Evolutionary conservation across 148 eudicot species (phyloP).

Genomic region (Drosera capensis): DNA sequence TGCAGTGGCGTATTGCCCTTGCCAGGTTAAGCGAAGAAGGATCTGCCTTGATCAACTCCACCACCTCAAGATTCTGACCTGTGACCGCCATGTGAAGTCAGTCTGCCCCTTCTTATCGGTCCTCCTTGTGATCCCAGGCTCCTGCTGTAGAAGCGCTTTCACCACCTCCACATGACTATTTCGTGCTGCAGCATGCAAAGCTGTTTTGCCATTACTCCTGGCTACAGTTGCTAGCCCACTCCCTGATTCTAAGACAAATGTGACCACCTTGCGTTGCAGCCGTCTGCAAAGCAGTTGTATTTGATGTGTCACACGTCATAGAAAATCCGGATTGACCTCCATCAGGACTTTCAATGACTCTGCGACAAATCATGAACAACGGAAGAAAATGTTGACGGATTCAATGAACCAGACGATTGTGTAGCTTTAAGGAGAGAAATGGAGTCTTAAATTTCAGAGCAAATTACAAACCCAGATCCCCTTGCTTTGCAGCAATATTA

Average conservation of each 20-base stretch:
- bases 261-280: slow-evolving; percentile 85
- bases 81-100: slow-evolving; percentile 93
- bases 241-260: slow-evolving; percentile 43
- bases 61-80: slow-evolving; percentile 68
- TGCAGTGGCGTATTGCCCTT: slow-evolving; percentile 80
- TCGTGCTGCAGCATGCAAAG: slow-evolving; percentile 74
- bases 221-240: no score
- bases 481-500: slow-evolving; percentile 77
- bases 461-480: slow-evolving; percentile 79
- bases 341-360: slow-evolving; percentile 51
- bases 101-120: slow-evolving; percentile 87
- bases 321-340: slow-evolving; percentile 75
- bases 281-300: slow-evolving; percentile 77
- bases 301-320: slow-evolving; percentile 64
- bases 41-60: slow-evolving; percentile 54
- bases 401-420: not conserved
- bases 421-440: not conserved
- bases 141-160: slow-evolving; percentile 52
- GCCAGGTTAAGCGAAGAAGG: slow-evolving; percentile 45
- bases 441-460: not conserved
- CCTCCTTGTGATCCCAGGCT: slow-evolving; percentile 44
- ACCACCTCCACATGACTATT: slow-evolving; percentile 69
- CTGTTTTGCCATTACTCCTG: slow-evolving; percentile 89
- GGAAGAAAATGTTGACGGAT: not conserved
- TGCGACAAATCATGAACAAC: slow-evolving; percentile 14